Percentiles rank a stretch among this genome's conserved stretches.
Conservation (phyloP, 441 rosid species). For the Viola pubescens region DNA sequence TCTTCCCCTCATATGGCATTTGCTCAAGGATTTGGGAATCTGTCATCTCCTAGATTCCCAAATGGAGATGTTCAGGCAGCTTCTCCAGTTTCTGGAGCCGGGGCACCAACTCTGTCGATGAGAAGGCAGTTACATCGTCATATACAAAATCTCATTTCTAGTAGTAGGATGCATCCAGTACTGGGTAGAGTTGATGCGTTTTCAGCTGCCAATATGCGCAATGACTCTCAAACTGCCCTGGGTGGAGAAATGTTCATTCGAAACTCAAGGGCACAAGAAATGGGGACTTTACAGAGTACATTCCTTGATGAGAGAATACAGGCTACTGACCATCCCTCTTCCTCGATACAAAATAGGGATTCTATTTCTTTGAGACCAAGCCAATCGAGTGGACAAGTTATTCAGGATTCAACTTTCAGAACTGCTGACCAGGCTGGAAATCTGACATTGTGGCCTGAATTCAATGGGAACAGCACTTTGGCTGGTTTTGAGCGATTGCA, state of each 20-base stretch:
- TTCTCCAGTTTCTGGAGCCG: conserved; percentile 62
- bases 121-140: conserved; percentile 83
- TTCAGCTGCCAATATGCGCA: conserved; percentile 33
- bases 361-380: conserved; percentile 28
- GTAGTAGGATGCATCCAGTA: conserved; percentile 41
- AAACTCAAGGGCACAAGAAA: conserved; percentile 31
- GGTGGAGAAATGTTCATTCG: conserved; percentile 34
- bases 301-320: conserved; percentile 37
- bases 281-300: conserved; percentile 24
- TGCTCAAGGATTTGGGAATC: conserved; percentile 37
- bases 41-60: conserved; percentile 64
- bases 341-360: conserved; percentile 38
- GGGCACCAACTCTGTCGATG: conserved; percentile 69
- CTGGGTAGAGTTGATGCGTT: conserved; percentile 38
- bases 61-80: conserved; percentile 38
- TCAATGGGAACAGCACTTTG: conserved; percentile 27
- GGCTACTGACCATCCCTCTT: conserved; percentile 26
- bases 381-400: conserved; percentile 35
- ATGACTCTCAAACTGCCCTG: conserved; percentile 39
- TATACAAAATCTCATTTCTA: conserved; percentile 60
- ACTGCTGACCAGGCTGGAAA: conserved; percentile 27
- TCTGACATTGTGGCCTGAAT: conserved; percentile 51
- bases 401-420: conserved; percentile 27
- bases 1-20: conserved; percentile 50
- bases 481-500: conserved; percentile 34